These are phyloP conservation scores for Brachypodium distachyon DNA, from an alignment of 202 grass and related monocot genomes.

Conservation along the genomic window DNA sequence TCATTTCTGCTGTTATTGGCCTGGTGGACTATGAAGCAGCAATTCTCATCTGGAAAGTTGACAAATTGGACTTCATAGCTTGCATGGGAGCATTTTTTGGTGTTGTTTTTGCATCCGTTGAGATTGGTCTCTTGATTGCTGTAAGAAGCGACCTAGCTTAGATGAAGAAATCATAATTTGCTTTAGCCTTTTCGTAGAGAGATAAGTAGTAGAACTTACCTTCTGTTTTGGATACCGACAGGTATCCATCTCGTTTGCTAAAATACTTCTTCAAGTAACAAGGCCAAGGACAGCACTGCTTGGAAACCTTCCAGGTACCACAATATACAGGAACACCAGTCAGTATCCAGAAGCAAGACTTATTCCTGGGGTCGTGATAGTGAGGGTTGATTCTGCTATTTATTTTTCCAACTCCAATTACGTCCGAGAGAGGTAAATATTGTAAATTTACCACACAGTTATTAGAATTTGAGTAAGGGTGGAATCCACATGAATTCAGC, in stretches of 20 bases:
- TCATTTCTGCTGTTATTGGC: constrained; percentile 73
- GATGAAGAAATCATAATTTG: not conserved
- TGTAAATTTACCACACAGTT: not conserved
- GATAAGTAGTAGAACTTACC: constrained; percentile 13
- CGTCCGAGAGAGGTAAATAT: constrained; percentile 68
- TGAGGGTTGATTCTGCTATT: constrained; percentile 88
- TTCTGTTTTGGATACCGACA: constrained; percentile 9
- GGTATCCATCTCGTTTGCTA: constrained; percentile 85
- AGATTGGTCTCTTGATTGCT: constrained; percentile 88
- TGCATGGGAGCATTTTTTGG: constrained; percentile 97
- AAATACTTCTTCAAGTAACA: constrained; percentile 98
- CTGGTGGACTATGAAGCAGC: constrained; percentile 80
- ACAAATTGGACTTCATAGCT: constrained; percentile 92
- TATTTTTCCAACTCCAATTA: constrained; percentile 99
- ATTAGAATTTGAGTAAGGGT: not conserved
- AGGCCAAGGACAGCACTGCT: constrained; percentile 76
- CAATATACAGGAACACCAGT: constrained; percentile 76
- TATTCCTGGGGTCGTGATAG: constrained; percentile 64
- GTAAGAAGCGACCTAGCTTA: constrained; percentile 36
- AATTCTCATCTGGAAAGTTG: constrained; percentile 91
- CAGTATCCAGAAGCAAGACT: constrained; percentile 85
- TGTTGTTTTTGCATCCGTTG: constrained; percentile 74
- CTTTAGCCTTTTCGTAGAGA: not conserved
- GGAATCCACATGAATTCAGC: not conserved
- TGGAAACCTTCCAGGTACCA: constrained; percentile 81